phyloP scores from a whole-genome alignment of 2,329 filamentous ascomycete genomes.

The Ophiostoma sp. region DNA sequence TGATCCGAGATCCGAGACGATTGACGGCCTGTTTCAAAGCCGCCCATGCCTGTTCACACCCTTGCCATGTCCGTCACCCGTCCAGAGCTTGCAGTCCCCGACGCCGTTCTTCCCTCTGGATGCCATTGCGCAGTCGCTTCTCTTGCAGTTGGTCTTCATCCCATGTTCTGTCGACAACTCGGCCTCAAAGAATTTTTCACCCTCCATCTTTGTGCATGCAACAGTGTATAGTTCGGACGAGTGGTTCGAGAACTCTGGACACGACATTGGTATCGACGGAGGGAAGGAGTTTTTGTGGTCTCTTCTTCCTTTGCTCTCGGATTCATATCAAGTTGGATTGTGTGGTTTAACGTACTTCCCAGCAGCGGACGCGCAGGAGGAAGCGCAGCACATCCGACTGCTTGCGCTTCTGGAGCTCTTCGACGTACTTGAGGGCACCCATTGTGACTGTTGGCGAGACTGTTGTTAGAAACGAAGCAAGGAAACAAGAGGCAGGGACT shows the following conservation, averaged over 20 bases:
- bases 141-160: background rate
- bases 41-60: background rate
- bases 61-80: background rate
- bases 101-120: background rate
- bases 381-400: slow-evolving; percentile 99
- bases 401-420: slow-evolving; percentile 99
- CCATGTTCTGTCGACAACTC: slow-evolving; percentile 17
- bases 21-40: background rate
- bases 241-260: slow-evolving; percentile 15
- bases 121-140: slow-evolving; percentile 1
- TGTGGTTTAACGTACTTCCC: slow-evolving; percentile 77
- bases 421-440: slow-evolving; percentile 99
- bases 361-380: slow-evolving; percentile 99
- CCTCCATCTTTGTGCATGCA: background rate
- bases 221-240: slow-evolving; percentile 10
- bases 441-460: slow-evolving; percentile 57
- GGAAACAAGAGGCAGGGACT: background rate
- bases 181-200: slow-evolving; percentile 12
- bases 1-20: background rate
- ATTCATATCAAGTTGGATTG: background rate
- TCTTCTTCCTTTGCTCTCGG: slow-evolving; percentile 13
- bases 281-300: background rate
- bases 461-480: slow-evolving; percentile 14
- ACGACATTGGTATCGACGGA: slow-evolving; percentile 8
- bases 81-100: background rate